Evolutionary conservation across 805 yeast genomes (phyloP).

Genomic region (Candida takata): DNA sequence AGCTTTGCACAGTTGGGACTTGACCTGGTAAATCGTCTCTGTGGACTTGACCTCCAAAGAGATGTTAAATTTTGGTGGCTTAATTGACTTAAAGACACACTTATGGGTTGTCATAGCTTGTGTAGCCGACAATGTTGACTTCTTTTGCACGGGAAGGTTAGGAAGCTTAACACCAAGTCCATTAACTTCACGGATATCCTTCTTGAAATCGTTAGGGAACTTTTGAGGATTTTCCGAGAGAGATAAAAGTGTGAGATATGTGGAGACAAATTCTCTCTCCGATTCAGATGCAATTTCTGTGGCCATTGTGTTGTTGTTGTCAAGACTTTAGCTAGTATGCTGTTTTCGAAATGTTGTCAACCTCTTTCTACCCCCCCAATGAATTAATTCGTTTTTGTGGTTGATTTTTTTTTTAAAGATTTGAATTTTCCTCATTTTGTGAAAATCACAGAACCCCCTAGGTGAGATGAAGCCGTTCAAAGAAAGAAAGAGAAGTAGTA

Average conservation of each 20-base stretch:
- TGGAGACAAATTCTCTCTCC: constrained; percentile 17
- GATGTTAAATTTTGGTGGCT: constrained; percentile 59
- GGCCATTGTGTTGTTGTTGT: too few species aligned
- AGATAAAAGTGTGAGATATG: constrained; percentile 15
- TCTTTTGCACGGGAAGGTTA: constrained; percentile 34
- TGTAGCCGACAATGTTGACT: constrained; percentile 3
- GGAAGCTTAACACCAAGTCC: constrained; percentile 30
- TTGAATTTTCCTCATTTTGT: not conserved
- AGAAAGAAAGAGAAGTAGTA: too few species aligned
- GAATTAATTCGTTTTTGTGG: not conserved
- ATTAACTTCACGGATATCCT: constrained; percentile 9
- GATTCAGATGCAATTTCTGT: constrained; percentile 7
- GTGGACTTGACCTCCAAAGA: constrained; percentile 19
- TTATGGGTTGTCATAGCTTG: constrained; percentile 1
- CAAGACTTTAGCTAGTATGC: too few species aligned
- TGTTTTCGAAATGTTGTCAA: too few species aligned
- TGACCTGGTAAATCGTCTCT: constrained; percentile 29
- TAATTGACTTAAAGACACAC: constrained; percentile 54
- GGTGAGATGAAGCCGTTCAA: too few species aligned
- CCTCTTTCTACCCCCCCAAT: too few species aligned
- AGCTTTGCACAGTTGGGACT: constrained; percentile 21
- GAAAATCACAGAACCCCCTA: too few species aligned
- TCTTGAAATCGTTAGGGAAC: constrained; percentile 8
- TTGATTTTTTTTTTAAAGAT: not conserved
- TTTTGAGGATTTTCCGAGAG: constrained; percentile 8